Evolutionary conservation across 495 filamentous ascomycete genomes (phyloP).

Genomic region (Aspergillus homomorphus): DNA sequence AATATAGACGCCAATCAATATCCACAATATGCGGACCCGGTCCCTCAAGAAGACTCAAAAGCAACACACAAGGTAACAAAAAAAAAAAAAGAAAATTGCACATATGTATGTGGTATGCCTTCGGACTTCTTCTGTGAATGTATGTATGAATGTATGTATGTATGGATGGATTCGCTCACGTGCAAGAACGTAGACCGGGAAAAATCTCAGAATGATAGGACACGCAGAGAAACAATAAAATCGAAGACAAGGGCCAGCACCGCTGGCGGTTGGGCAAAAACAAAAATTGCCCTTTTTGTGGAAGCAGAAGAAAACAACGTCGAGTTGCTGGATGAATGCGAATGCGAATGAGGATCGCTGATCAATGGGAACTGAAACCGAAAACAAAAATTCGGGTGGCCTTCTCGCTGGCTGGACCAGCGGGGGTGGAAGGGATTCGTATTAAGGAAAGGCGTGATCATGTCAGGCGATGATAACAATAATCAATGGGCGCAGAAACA

Average conservation of each 20-base stretch:
- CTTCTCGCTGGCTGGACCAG: constrained; percentile 9
- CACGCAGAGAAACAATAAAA: background rate
- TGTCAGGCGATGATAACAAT: constrained; percentile 15
- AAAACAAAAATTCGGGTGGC: constrained; percentile 9
- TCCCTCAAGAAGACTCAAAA: background rate
- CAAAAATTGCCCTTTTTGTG: background rate
- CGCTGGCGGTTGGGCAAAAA: constrained; percentile 8
- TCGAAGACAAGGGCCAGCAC: constrained; percentile 16
- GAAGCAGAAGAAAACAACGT: constrained; percentile 4
- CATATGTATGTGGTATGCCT: background rate
- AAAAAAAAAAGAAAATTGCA: background rate
- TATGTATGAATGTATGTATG: background rate
- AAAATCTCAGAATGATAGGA: constrained; percentile 1
- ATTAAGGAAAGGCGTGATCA: constrained; percentile 21
- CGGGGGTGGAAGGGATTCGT: background rate
- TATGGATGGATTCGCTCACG: background rate
- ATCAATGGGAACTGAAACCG: constrained; percentile 10
- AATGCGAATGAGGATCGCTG: background rate
- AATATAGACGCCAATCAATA: background rate
- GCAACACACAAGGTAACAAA: background rate
- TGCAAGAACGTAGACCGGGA: background rate
- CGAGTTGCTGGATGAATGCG: background rate
- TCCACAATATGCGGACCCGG: background rate
- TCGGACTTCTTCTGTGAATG: background rate
- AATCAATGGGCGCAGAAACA: constrained; percentile 14